Evolutionary conservation across 73 alveolate species (phyloP).

Genomic region (Loxodes magnus): DNA sequence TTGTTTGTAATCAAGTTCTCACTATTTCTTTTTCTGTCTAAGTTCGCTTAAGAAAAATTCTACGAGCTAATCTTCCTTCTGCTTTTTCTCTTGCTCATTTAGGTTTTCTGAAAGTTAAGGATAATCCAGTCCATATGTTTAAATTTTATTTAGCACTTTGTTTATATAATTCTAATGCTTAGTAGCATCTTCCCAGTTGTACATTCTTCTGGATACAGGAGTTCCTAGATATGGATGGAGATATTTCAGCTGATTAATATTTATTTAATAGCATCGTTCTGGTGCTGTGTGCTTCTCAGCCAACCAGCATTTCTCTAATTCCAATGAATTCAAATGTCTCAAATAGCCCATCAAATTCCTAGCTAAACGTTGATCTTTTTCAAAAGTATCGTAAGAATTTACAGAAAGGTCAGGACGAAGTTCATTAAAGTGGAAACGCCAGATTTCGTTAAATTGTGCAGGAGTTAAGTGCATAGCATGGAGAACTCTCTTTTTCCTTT

Average conservation of each 20-base stretch:
- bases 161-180: not conserved
- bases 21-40: too few species aligned
- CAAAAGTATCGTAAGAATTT: not conserved
- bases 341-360: not conserved
- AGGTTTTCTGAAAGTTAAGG: slow-evolving; percentile 1
- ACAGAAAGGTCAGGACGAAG: slow-evolving; percentile 5
- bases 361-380: not conserved
- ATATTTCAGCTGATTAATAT: slow-evolving; percentile 6
- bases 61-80: too few species aligned
- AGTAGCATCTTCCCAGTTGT: slow-evolving; percentile 12
- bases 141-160: slow-evolving; percentile 5
- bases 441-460: slow-evolving; percentile 14
- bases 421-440: slow-evolving; percentile 13
- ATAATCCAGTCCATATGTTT: not conserved
- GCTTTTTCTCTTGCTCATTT: too few species aligned
- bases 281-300: not conserved
- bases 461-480: slow-evolving; percentile 2
- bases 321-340: not conserved
- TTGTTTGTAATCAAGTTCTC: too few species aligned
- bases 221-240: not conserved
- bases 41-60: too few species aligned
- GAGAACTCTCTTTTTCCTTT: slow-evolving; percentile 10
- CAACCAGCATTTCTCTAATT: not conserved
- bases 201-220: not conserved
- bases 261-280: not conserved